Evolutionary conservation across 768 basidiomycete species (phyloP).

Genomic region (Leccinum variicolor): DNA sequence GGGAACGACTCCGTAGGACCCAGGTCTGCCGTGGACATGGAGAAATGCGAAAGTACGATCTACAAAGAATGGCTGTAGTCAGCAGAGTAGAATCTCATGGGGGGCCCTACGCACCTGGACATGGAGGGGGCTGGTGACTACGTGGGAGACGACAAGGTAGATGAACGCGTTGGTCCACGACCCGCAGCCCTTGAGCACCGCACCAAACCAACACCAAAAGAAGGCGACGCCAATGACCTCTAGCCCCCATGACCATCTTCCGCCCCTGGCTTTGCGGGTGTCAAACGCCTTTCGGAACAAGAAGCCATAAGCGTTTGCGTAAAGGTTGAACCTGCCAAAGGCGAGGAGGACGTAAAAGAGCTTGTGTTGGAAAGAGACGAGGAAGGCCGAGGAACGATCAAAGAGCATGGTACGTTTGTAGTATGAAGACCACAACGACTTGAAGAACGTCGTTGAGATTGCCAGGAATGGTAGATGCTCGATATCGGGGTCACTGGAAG

Average conservation of each 20-base stretch:
- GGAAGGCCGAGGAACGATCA: constrained; percentile 59
- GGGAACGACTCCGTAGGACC: constrained; percentile 91
- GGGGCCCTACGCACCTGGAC: constrained; percentile 65
- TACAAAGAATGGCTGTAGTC: constrained; percentile 23
- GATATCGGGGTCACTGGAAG: constrained; percentile 73
- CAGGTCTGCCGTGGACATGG: constrained; percentile 89
- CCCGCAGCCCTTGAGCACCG: constrained; percentile 67
- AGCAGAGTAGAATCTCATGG: background rate
- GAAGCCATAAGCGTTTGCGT: constrained; percentile 79
- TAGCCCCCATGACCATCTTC: constrained; percentile 72
- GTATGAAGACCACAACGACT: constrained; percentile 88
- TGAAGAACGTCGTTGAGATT: constrained; percentile 83
- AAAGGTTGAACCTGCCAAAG: constrained; percentile 94
- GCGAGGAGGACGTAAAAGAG: constrained; percentile 90
- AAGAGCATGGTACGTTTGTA: constrained; percentile 86
- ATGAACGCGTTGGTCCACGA: constrained; percentile 64
- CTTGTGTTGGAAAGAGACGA: constrained; percentile 83
- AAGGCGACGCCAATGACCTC: constrained; percentile 75
- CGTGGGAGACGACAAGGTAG: constrained; percentile 83
- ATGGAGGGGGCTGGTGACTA: constrained; percentile 87
- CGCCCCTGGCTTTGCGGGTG: constrained; percentile 60
- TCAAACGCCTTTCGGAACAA: constrained; percentile 65
- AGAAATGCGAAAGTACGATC: constrained; percentile 98
- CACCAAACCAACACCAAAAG: constrained; percentile 88
- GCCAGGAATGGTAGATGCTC: constrained; percentile 93